phyloP scores from a whole-genome alignment of 2,329 filamentous ascomycete genomes.

The Huntiella bhutanensis region DNA sequence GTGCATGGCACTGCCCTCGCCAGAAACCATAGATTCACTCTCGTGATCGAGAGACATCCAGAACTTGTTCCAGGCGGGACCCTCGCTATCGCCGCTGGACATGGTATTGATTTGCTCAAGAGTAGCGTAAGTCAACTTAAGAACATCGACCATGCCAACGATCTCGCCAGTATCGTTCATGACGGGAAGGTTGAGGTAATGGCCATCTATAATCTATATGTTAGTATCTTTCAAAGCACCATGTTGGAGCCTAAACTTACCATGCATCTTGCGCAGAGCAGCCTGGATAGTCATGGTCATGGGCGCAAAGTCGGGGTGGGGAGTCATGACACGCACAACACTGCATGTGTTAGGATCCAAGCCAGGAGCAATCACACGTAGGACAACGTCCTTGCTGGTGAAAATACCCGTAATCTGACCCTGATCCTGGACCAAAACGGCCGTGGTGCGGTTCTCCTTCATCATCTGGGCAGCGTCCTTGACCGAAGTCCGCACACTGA shows the following conservation, averaged over 20 bases:
- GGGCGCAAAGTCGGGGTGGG: conserved; percentile 93
- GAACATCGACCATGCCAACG: conserved; percentile 96
- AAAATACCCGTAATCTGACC: conserved; percentile 97
- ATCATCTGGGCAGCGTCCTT: conserved; percentile 89
- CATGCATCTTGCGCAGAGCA: conserved; percentile 96
- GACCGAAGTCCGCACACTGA: conserved; percentile 88
- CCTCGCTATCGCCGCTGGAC: conserved; percentile 71
- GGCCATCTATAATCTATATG: conserved; percentile 47
- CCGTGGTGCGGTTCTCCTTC: conserved; percentile 98
- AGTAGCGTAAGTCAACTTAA: conserved; percentile 95
- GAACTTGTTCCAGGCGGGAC: conserved; percentile 98
- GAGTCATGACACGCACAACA: conserved; percentile 96
- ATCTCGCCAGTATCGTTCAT: conserved; percentile 97
- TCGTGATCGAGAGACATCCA: conserved; percentile 93
- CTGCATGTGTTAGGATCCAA: conserved; percentile 89
- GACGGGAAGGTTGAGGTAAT: conserved; percentile 93
- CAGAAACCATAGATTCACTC: conserved; percentile 90
- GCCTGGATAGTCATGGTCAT: conserved; percentile 99
- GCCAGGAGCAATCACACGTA: conserved; percentile 92
- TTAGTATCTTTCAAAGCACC: background rate
- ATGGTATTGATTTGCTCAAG: conserved; percentile 97
- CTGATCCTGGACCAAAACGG: conserved; percentile 88
- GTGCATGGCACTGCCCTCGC: conserved; percentile 49
- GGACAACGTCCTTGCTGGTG: conserved; percentile 95
- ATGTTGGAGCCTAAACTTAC: conserved; percentile 33